Percentiles rank a stretch among this genome's conserved stretches.
Evolutionary conservation across 1,284 basidiomycete species (phyloP).

Genomic region (Tilletia indica): DNA sequence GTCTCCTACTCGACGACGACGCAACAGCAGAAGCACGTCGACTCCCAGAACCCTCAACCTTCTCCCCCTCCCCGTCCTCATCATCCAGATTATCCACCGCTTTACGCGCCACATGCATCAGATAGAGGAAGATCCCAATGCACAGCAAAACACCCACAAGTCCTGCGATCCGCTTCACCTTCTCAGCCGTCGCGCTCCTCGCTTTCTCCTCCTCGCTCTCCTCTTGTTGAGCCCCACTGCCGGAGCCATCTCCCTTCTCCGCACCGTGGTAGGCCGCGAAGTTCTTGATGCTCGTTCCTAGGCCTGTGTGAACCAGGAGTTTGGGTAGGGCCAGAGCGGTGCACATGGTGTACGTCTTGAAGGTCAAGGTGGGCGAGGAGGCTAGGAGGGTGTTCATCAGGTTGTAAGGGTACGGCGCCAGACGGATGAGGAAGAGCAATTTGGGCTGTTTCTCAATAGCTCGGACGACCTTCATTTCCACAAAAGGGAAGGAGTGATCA

Average conservation of each 20-base stretch:
- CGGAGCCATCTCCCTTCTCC: background rate
- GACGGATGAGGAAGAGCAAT: slow-evolving; percentile 78
- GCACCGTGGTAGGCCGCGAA: slow-evolving; percentile 68
- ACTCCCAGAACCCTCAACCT: background rate
- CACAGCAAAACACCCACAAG: slow-evolving; percentile 71
- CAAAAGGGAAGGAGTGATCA: slow-evolving; percentile 1
- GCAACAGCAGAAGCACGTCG: background rate
- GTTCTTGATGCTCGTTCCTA: slow-evolving; percentile 77
- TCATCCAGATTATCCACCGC: slow-evolving; percentile 67
- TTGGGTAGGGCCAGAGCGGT: slow-evolving; percentile 80
- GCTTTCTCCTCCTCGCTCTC: slow-evolving; percentile 43
- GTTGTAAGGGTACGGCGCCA: slow-evolving; percentile 68
- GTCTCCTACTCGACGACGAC: background rate
- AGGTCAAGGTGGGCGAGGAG: slow-evolving; percentile 75
- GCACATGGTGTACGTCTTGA: slow-evolving; percentile 74
- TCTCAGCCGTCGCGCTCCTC: slow-evolving; percentile 57
- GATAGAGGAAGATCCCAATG: slow-evolving; percentile 73
- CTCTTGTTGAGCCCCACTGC: background rate
- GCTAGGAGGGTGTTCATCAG: slow-evolving; percentile 85
- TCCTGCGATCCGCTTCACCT: slow-evolving; percentile 67
- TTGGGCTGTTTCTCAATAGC: slow-evolving; percentile 82
- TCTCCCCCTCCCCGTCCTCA: slow-evolving; percentile 26
- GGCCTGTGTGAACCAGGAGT: slow-evolving; percentile 77
- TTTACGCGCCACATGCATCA: slow-evolving; percentile 72
- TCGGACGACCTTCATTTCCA: slow-evolving; percentile 63